These are phyloP conservation scores for Cyberlindnera xylosilytica DNA, from an alignment of 805 yeast species.

Conservation along the genomic window DNA sequence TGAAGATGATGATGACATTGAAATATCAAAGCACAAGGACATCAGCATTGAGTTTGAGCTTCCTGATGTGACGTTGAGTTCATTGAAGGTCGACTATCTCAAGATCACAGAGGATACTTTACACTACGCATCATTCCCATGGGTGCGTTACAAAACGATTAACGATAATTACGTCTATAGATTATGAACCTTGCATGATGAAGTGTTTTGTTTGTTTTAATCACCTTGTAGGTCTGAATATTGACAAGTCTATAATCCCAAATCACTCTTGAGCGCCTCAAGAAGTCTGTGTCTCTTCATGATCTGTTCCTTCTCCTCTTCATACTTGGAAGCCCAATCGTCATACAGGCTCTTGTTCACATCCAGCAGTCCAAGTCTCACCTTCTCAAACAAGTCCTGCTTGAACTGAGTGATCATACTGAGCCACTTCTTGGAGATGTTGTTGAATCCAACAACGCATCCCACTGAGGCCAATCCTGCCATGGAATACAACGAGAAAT, in stretches of 20 bases:
- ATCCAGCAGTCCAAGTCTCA: slow-evolving; percentile 21
- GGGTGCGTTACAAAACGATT: slow-evolving; percentile 62
- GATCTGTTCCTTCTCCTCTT: slow-evolving; percentile 16
- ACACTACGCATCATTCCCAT: slow-evolving; percentile 68
- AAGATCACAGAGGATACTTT: slow-evolving; percentile 58
- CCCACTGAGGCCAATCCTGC: slow-evolving; percentile 31
- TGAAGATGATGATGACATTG: slow-evolving; percentile 14
- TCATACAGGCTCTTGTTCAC: slow-evolving; percentile 19
- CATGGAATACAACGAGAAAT: slow-evolving; percentile 32
- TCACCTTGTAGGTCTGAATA: too few species aligned
- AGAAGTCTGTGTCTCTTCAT: slow-evolving; percentile 14
- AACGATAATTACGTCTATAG: slow-evolving; percentile 34
- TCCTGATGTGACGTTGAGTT: slow-evolving; percentile 62
- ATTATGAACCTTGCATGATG: slow-evolving; percentile 7
- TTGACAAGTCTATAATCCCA: slow-evolving; percentile 8
- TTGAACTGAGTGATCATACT: slow-evolving; percentile 24
- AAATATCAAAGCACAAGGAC: slow-evolving; percentile 20
- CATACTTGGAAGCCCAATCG: slow-evolving; percentile 24
- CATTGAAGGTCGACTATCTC: slow-evolving; percentile 61
- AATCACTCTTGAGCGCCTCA: slow-evolving; percentile 13
- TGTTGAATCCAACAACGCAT: slow-evolving; percentile 29
- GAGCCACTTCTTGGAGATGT: slow-evolving; percentile 31
- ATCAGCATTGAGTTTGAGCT: slow-evolving; percentile 58
- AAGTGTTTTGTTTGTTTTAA: too few species aligned
- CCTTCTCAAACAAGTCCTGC: slow-evolving; percentile 22